Conservation (phyloP, 2,329 filamentous ascomycete genomes). For the Clonostachys rosea region DNA sequence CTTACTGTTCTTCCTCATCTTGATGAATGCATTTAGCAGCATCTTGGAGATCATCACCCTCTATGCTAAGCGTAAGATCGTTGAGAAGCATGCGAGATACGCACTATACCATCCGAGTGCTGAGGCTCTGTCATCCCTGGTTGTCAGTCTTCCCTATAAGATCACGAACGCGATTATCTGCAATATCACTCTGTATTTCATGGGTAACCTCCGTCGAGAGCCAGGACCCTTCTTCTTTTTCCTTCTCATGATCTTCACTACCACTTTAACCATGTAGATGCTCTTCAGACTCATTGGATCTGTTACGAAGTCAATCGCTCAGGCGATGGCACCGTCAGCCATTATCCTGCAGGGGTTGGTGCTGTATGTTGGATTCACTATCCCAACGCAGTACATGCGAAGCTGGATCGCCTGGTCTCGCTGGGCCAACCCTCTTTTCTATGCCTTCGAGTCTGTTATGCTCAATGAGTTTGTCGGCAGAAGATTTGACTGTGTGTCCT, state of each 20-base stretch:
- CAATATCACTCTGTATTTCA: constrained; percentile 23
- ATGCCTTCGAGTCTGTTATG: constrained; percentile 76
- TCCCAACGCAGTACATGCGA: constrained; percentile 37
- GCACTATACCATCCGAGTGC: constrained; percentile 24
- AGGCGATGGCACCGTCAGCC: constrained; percentile 19
- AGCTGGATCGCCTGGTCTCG: constrained; percentile 13
- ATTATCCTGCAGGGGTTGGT: constrained; percentile 28
- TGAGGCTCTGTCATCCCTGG: constrained; percentile 12
- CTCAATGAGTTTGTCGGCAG: constrained; percentile 75
- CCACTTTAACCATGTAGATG: constrained; percentile 59
- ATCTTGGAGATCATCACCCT: constrained; percentile 14
- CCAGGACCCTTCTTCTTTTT: constrained; percentile 33
- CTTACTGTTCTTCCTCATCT: constrained; percentile 19
- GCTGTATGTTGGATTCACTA: constrained; percentile 41
- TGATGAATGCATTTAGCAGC: constrained; percentile 24
- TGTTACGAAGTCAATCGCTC: constrained; percentile 16
- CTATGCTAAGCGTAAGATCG: constrained; percentile 12
- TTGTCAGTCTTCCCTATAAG: constrained; percentile 33
- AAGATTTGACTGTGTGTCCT: constrained; percentile 48
- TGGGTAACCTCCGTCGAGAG: constrained; percentile 2
- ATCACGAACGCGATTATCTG: constrained; percentile 38
- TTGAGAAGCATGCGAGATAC: constrained; percentile 18
- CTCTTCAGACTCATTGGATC: constrained; percentile 4
- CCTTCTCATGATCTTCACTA: constrained; percentile 68
- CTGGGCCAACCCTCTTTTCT: constrained; percentile 59